phyloP scores from a whole-genome alignment of 1,139 yeast species.

The Geotrichum phurueaensis region DNA sequence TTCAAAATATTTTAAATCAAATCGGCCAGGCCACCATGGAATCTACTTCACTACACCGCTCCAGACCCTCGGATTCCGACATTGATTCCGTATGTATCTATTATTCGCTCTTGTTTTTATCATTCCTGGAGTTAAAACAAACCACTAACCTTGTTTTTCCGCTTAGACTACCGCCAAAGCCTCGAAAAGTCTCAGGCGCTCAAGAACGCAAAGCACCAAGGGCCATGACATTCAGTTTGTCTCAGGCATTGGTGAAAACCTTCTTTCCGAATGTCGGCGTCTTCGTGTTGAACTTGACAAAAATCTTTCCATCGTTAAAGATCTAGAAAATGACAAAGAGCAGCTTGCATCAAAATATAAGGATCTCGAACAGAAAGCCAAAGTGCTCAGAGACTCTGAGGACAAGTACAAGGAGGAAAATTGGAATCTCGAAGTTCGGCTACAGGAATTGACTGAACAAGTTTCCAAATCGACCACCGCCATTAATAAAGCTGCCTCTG shows the following conservation, averaged over 20 bases:
- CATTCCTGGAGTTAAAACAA: neutral
- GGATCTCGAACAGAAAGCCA: conserved; percentile 33
- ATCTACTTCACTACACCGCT: neutral
- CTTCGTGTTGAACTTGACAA: conserved; percentile 53
- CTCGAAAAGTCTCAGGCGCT: neutral
- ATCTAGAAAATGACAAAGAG: conserved; percentile 40
- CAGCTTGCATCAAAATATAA: conserved; percentile 38
- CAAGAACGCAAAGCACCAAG: conserved; percentile 18
- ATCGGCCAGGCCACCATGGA: neutral
- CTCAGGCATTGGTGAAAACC: conserved; percentile 74
- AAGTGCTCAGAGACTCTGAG: conserved; percentile 38
- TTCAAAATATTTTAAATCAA: neutral
- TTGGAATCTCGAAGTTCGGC: conserved; percentile 69
- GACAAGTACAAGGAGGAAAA: conserved; percentile 58
- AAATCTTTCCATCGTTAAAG: conserved; percentile 43
- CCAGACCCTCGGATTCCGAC: neutral
- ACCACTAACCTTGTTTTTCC: neutral
- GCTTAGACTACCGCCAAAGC: neutral
- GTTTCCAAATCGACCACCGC: conserved; percentile 28
- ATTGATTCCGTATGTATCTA: neutral
- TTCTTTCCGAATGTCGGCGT: conserved; percentile 71
- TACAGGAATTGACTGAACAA: conserved; percentile 49
- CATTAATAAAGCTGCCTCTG: conserved; percentile 27
- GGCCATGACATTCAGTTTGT: conserved; percentile 69
- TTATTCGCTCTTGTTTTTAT: neutral